Conservation (phyloP, 805 yeast genomes). For the Hanseniaspora valbyensis region DNA sequence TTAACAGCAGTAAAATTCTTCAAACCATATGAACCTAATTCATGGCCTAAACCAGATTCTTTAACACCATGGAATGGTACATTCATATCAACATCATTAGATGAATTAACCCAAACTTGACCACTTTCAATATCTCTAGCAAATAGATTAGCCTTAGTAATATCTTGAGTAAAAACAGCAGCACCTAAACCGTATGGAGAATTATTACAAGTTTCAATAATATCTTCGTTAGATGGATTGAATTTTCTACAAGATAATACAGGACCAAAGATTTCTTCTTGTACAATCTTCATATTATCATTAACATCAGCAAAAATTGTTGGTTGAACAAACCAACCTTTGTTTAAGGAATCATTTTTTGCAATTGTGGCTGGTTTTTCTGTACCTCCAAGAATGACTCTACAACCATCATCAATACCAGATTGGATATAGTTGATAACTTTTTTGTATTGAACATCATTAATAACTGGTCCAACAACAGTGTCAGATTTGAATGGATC, state of each 20-base stretch:
- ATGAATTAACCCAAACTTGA: constrained; percentile 57
- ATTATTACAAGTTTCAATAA: constrained; percentile 54
- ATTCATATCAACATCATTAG: constrained; percentile 51
- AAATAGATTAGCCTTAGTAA: constrained; percentile 52
- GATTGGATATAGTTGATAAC: constrained; percentile 35
- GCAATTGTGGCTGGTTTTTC: constrained; percentile 24
- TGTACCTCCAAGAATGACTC: constrained; percentile 35
- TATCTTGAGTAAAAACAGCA: constrained; percentile 61
- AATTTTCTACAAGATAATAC: constrained; percentile 63
- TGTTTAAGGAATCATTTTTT: constrained; percentile 21
- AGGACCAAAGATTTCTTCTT: constrained; percentile 84
- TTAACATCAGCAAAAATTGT: constrained; percentile 64
- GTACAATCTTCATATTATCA: constrained; percentile 52
- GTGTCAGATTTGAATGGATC: constrained; percentile 39
- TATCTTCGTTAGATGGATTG: constrained; percentile 42
- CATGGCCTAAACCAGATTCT: constrained; percentile 71
- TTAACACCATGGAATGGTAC: constrained; percentile 78
- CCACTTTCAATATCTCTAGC: constrained; percentile 57
- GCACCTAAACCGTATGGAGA: constrained; percentile 74
- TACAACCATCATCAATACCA: constrained; percentile 43
- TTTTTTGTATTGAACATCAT: constrained; percentile 46
- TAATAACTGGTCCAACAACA: constrained; percentile 54
- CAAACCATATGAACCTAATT: constrained; percentile 65
- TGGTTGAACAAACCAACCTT: constrained; percentile 63
- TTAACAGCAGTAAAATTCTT: constrained; percentile 61